These are phyloP conservation scores for Carex littledalei DNA, from an alignment of 176 grass and related monocot species.

Conservation along the genomic window DNA sequence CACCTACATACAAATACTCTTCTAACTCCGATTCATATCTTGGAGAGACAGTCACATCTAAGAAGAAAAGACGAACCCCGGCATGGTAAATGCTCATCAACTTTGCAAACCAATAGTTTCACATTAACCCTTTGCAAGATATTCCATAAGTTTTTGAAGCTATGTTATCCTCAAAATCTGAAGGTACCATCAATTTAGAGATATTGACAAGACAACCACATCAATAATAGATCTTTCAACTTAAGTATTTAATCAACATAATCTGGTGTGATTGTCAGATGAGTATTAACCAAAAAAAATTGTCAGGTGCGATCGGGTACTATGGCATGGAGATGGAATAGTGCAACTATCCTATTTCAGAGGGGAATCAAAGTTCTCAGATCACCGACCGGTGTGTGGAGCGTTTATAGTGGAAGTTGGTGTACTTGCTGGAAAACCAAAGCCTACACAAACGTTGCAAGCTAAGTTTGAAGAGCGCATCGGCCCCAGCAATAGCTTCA, in stretches of 20 bases:
- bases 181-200: too few species aligned
- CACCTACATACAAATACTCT: constrained; percentile 89
- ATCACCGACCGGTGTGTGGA: constrained; percentile 70
- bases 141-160: background rate
- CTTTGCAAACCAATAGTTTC: background rate
- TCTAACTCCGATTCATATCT: constrained; percentile 82
- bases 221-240: background rate
- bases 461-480: background rate
- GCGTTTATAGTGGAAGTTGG: constrained; percentile 64
- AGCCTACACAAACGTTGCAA: constrained; percentile 51
- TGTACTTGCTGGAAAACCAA: constrained; percentile 29
- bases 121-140: background rate
- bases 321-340: constrained; percentile 87
- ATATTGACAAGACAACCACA: background rate
- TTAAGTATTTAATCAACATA: background rate
- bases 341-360: constrained; percentile 77
- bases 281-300: background rate
- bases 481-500: constrained; percentile 20
- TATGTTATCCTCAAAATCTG: background rate
- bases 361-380: constrained; percentile 86
- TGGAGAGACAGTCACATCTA: constrained; percentile 67
- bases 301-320: constrained; percentile 79
- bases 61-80: constrained; percentile 90
- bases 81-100: constrained; percentile 54
- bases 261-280: background rate